Evolutionary conservation across 2,329 filamentous ascomycete species (phyloP), one percentile per base, ranked within the genome.

Genomic region (Acarospora socialis): DNA sequence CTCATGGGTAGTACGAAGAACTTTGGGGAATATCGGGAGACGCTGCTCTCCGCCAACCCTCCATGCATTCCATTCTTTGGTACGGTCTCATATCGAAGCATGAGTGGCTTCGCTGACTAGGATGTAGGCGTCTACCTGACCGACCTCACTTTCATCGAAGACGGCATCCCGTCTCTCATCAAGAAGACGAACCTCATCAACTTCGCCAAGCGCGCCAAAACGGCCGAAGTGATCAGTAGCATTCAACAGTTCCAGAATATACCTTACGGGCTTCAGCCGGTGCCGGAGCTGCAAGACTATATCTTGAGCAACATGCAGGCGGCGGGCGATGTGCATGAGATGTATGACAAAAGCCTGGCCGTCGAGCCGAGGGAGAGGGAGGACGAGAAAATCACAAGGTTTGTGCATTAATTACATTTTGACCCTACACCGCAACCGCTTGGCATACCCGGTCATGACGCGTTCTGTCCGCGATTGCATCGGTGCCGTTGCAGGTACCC

Each of bases 341-440:
- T 95, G 90, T 98, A 95, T 63, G 86, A 95, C 57, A 86, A 86
- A 67, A 93, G 84, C 60, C 65, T 98, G 60, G 70, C 77, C 49
- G 77, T 98, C 38, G 90, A 98, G 56, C 90, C 90, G 41, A 73
- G 90, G 49, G 90, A 98, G 63, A 73, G 90, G 48, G 90, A 98
- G 63, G 90, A 98, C 53, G 90, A 98, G 63, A 95, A 95, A 69
- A 95, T 98, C 66, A 87, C 93, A 53, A 92, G 90, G 86, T 92
- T 31, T 41, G 41, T 44, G 48, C 51, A 57, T 50, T 51, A 33
- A 50, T 48, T 43, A 43, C 43, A 38, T 45, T 47, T 36, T 35
- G 52, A 39, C 44, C 49, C 27, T 44, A 54, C 43, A 51, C 52
- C 34, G 53, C 42, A 36, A 43, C 52, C n/a, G n/a, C n/a, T n/a